A percentile compares a stretch with the other conserved stretches of the same genome.
These are phyloP conservation scores for Neckera pumila DNA, from an alignment of 225 moss, liverwort and hornwort species.

Conservation along the genomic window DNA sequence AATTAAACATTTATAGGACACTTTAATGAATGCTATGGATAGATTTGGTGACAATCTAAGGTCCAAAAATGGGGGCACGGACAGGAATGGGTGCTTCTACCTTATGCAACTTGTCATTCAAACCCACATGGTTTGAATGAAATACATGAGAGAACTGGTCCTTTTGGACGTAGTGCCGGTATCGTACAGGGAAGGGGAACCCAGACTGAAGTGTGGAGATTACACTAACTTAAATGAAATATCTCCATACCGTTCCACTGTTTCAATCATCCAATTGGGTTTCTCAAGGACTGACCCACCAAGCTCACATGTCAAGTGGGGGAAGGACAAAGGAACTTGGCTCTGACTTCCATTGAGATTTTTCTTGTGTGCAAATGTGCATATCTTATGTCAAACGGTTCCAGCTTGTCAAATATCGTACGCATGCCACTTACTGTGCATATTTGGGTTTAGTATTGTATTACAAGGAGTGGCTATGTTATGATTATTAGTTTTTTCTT, in stretches of 20 bases:
- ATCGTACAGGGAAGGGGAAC: background rate
- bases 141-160: background rate
- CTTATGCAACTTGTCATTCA: background rate
- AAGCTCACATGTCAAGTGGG: background rate
- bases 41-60: too few relatives aligned
- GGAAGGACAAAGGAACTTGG: background rate
- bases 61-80: too few relatives aligned
- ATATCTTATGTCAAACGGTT: background rate
- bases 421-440: too few relatives aligned
- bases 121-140: background rate
- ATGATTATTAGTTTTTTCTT: too few relatives aligned
- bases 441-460: too few relatives aligned
- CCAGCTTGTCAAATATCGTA: background rate
- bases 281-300: constrained; percentile 1
- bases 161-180: background rate
- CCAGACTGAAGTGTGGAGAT: background rate
- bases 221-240: background rate
- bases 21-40: too few relatives aligned
- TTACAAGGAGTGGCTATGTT: too few relatives aligned
- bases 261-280: background rate
- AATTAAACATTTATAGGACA: too few relatives aligned
- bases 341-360: background rate
- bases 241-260: background rate
- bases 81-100: too few relatives aligned
- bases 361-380: background rate